Percentiles rank a stretch among this genome's conserved stretches.
Conservation (phyloP, 768 basidiomycete genomes). For the Macrolepiota fuliginosa region DNA sequence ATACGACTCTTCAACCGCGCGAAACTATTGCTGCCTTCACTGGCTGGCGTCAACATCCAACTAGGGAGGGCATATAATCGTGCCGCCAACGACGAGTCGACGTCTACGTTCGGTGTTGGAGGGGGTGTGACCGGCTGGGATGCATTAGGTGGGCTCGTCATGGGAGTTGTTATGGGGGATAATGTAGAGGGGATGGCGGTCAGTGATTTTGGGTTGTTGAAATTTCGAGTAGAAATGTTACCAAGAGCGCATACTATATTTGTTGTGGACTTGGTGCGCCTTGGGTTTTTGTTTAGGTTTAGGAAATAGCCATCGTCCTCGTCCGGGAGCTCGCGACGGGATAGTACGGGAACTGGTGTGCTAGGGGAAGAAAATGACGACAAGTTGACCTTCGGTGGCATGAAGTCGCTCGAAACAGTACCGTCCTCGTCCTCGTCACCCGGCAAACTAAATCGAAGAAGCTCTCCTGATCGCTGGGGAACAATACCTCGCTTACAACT, state of each 20-base stretch:
- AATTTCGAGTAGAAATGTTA: background rate
- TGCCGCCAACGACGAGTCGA: background rate
- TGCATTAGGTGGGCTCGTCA: background rate
- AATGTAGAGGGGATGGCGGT: background rate
- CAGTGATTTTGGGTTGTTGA: background rate
- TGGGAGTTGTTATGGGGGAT: conserved; percentile 13
- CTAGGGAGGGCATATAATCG: background rate
- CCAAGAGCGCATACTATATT: background rate
- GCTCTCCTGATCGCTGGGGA: background rate
- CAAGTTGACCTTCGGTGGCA: background rate
- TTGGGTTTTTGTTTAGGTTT: background rate
- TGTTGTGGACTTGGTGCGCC: conserved; percentile 7
- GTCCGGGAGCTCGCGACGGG: background rate
- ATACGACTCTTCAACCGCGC: background rate
- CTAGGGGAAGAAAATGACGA: background rate
- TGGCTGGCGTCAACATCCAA: background rate
- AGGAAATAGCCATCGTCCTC: conserved; percentile 3
- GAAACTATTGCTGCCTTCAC: background rate
- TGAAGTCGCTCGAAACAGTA: background rate
- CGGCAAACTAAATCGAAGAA: background rate
- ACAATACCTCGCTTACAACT: conserved; percentile 7
- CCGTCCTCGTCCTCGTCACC: background rate
- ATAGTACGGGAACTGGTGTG: background rate
- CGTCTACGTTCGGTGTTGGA: background rate
- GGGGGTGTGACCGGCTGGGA: background rate